Evolutionary conservation across 306 rosid species (phyloP), one percentile per base, ranked within the genome.

Genomic region (Quercus parvula): DNA sequence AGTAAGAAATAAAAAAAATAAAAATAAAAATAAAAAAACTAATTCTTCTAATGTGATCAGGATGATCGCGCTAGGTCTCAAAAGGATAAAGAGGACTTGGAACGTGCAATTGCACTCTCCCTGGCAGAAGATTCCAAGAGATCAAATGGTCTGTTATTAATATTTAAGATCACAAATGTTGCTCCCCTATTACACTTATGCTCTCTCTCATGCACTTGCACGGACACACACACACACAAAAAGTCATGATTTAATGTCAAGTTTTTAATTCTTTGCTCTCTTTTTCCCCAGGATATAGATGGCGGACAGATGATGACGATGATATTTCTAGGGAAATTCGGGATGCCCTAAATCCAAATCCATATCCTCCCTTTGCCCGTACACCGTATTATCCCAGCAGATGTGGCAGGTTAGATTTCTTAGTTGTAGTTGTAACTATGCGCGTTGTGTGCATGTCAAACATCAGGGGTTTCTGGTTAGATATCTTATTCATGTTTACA

Each of bases 41-140:
- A 81, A 79, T 70, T n/a, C 74, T 86, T 38, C 5, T 71, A 28
- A 14, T 79, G 81, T 74, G 35, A 75, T 81, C 86, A 96, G 99
- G 94, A 90, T 63, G 97, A 88, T 62, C 90, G 81, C 18, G 71
- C 87, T 81, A 89, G 93, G 83, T 77, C 94, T 62, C 93, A 77
- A 76, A 93, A 91, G 85, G 99, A 91, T 75, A 91, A 88, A 79
- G 94, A 90, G 27, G 97, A 91, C 72, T 77, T 87, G 6, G 98
- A 91, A 70, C 96, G 74, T 82, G 93, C 94, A 35, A 86, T 87
- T 81, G 84, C 92, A 30, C 91, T 85, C 74, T 91, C 99, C 77
- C 73, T 88, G 56, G 85, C 84, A 22, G 98, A 93, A 73, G 97
- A 91, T 90, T 79, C 73, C 49, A 91, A 89, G 86, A 87, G 82